Evolutionary conservation across 2,329 filamentous ascomycete genomes (phyloP).

Genomic region (Pseudocercospora fuligena): DNA sequence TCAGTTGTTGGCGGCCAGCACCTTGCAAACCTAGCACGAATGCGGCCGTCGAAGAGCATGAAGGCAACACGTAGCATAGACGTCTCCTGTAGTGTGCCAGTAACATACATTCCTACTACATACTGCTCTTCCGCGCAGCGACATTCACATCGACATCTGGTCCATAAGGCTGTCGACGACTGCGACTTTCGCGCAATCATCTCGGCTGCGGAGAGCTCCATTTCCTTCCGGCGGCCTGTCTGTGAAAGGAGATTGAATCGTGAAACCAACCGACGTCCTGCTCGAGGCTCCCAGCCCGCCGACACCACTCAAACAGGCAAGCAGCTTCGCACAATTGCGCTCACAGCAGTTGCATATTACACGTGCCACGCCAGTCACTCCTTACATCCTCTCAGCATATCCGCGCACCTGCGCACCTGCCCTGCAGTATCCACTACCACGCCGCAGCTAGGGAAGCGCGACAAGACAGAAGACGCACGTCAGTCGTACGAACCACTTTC

Average conservation of each 20-base stretch:
- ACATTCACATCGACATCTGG: background rate
- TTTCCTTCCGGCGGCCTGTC: background rate
- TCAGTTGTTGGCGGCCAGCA: conserved; percentile 9
- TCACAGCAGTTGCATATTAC: conserved; percentile 8
- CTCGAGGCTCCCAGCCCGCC: background rate
- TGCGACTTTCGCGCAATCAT: background rate
- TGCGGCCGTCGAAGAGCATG: background rate
- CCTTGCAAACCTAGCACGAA: background rate
- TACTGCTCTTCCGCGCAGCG: background rate
- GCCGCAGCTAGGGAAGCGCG: conserved; percentile 21
- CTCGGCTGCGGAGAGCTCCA: background rate
- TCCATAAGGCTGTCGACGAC: background rate
- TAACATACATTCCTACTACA: background rate
- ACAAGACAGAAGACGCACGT: conserved; percentile 17
- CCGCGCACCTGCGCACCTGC: conserved; percentile 8
- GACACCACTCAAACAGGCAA: conserved; percentile 14
- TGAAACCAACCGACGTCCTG: conserved; percentile 2
- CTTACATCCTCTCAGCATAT: conserved; percentile 16
- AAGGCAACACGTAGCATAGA: background rate
- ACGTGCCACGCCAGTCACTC: conserved; percentile 16
- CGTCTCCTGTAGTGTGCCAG: background rate
- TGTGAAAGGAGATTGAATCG: background rate
- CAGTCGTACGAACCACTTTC: conserved; percentile 29
- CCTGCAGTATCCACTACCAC: conserved; percentile 8
- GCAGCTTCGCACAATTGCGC: conserved; percentile 6